Conservation (phyloP, 2,329 filamentous ascomycete species). For the Ilyonectria robusta region DNA sequence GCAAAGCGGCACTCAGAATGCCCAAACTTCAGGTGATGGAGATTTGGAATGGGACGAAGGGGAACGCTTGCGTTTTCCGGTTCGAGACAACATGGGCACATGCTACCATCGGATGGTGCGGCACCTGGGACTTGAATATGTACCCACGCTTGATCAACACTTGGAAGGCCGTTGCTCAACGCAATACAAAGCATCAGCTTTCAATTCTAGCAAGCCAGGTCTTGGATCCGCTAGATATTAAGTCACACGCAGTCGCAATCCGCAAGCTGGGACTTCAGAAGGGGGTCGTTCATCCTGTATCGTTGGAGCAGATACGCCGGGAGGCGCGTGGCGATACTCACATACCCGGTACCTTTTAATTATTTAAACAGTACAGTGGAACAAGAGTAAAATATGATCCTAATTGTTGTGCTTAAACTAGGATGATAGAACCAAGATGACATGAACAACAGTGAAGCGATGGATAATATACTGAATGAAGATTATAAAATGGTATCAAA, state of each 20-base stretch:
- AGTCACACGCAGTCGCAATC: conserved; percentile 15
- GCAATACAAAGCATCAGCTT: not conserved
- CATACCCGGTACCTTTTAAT: too few species aligned
- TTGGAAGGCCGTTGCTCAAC: conserved; percentile 3
- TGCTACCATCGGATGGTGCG: conserved; percentile 1
- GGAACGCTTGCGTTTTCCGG: conserved; percentile 3
- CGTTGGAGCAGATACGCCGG: conserved; percentile 7
- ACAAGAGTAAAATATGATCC: too few species aligned
- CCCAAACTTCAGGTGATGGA: conserved; percentile 18
- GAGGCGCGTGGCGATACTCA: too few species aligned
- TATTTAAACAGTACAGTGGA: too few species aligned
- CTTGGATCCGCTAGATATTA: not conserved
- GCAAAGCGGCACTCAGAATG: conserved; percentile 8
- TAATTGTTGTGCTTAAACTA: too few species aligned
- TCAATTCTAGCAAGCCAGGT: not conserved
- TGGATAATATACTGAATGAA: too few species aligned
- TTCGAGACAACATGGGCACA: not conserved
- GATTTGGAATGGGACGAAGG: conserved; percentile 15
- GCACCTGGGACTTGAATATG: not conserved
- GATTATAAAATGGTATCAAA: too few species aligned
- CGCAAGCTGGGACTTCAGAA: conserved; percentile 1
- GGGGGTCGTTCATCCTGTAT: conserved; percentile 14
- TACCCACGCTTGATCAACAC: not conserved
- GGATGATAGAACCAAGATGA: too few species aligned
- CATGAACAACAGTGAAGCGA: too few species aligned